phyloP scores from a whole-genome alignment of 306 rosid genomes.

The Gastrolobium villosum region DNA sequence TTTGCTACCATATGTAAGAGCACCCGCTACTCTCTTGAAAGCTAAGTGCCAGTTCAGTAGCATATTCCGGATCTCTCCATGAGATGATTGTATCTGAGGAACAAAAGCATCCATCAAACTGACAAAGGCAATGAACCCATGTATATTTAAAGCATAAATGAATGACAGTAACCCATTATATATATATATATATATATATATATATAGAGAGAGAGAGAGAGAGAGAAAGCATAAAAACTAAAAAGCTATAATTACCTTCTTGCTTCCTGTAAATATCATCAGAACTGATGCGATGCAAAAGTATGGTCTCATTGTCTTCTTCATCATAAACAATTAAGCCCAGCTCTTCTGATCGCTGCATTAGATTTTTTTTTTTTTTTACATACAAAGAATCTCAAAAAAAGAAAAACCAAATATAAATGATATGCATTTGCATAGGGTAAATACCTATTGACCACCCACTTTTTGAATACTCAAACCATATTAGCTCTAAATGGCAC shows the following conservation, averaged over 20 bases:
- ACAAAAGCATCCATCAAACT: slow-evolving; percentile 39
- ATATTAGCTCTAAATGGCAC: slow-evolving; percentile 4
- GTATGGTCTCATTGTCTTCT: slow-evolving; percentile 89
- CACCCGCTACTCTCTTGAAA: slow-evolving; percentile 96
- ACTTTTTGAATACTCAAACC: slow-evolving; percentile 9
- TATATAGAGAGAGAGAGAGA: not conserved
- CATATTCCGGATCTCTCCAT: slow-evolving; percentile 95
- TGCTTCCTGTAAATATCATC: slow-evolving; percentile 95
- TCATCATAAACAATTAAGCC: slow-evolving; percentile 90
- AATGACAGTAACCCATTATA: slow-evolving; percentile 18
- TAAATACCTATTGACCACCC: slow-evolving; percentile 2
- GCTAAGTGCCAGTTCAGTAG: slow-evolving; percentile 96
- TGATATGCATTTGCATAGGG: slow-evolving; percentile 30
- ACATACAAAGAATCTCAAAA: slow-evolving; percentile 20
- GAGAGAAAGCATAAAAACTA: slow-evolving; percentile 32
- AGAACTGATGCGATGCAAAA: slow-evolving; percentile 81
- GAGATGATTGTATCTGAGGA: slow-evolving; percentile 88
- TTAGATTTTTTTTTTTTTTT: slow-evolving; percentile 42
- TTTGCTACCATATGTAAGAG: slow-evolving; percentile 81
- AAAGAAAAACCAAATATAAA: slow-evolving; percentile 15
- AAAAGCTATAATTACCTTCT: slow-evolving; percentile 74
- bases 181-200: not conserved
- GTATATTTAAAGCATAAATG: slow-evolving; percentile 8
- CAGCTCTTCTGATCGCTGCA: slow-evolving; percentile 90
- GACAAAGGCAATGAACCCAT: not conserved